Evolutionary conservation across 495 filamentous ascomycete species (phyloP).

Genomic region (Chlorociboria aeruginascens): DNA sequence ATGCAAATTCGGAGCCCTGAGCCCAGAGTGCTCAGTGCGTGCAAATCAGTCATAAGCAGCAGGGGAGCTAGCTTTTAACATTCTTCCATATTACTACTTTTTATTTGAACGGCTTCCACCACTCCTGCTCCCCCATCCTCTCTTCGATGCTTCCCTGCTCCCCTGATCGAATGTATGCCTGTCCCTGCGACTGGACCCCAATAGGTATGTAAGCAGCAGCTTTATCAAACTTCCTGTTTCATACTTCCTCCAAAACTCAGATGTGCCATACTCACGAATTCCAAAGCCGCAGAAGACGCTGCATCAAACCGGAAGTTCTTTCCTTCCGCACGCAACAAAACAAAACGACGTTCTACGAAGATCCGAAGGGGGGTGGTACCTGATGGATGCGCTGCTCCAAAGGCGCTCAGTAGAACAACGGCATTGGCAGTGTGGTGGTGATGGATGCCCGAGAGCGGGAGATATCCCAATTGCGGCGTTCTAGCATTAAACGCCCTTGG

Average conservation of each 20-base stretch:
- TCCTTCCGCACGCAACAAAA: not conserved
- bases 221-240: not conserved
- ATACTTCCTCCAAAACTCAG: not conserved
- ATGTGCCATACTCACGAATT: not conserved
- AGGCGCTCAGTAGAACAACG: conserved; percentile 5
- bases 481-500: conserved; percentile 18
- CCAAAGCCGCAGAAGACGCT: not conserved
- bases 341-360: not conserved
- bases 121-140: no score
- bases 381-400: conserved; percentile 13
- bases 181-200: not conserved
- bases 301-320: not conserved
- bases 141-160: not conserved
- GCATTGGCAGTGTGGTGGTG: conserved; percentile 12
- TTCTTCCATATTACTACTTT: no score
- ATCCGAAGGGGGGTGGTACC: conserved; percentile 1
- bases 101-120: no score
- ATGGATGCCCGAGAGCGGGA: conserved; percentile 19
- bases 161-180: not conserved
- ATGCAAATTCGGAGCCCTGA: not conserved
- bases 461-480: conserved; percentile 10
- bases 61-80: no score
- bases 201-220: not conserved
- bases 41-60: not conserved
- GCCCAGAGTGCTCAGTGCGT: conserved; percentile 9